A percentile compares a stretch with the other conserved stretches of the same genome.
Conservation (phyloP, 176 grass and related monocot genomes). For the Rhynchospora breviuscula region DNA sequence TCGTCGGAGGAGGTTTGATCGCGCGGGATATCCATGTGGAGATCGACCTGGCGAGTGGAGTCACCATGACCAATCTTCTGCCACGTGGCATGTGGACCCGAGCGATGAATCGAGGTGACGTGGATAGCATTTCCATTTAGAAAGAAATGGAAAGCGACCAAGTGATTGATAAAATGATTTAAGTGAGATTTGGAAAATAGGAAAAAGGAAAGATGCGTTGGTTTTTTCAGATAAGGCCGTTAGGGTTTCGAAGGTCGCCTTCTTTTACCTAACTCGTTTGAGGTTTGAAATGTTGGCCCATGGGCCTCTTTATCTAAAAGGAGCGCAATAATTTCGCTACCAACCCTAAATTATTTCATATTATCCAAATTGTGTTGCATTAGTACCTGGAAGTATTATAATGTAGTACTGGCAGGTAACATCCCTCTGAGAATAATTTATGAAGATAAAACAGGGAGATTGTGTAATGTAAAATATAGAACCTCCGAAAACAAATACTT, state of each 20-base stretch:
- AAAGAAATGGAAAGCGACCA: neutral
- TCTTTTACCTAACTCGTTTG: neutral
- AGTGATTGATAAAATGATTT: neutral
- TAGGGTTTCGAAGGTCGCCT: neutral
- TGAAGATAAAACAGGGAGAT: no score
- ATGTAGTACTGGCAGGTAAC: no score
- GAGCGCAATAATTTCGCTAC: neutral
- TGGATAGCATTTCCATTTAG: neutral
- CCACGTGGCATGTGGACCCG: neutral
- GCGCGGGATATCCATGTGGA: neutral
- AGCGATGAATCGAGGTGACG: neutral
- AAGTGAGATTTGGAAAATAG: no score
- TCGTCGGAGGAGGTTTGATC: constrained; percentile 36
- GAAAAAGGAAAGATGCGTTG: neutral
- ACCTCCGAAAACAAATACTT: neutral
- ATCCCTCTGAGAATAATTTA: no score
- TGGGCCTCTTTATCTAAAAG: neutral
- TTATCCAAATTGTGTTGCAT: no score
- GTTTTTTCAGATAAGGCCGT: neutral
- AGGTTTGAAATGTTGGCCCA: neutral
- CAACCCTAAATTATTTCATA: neutral
- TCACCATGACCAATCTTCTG: neutral
- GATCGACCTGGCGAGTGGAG: neutral
- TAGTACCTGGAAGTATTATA: no score
- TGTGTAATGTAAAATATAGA: neutral